Conservation (phyloP, 73 alveolate species). For the Paramecium biaurelia region DNA sequence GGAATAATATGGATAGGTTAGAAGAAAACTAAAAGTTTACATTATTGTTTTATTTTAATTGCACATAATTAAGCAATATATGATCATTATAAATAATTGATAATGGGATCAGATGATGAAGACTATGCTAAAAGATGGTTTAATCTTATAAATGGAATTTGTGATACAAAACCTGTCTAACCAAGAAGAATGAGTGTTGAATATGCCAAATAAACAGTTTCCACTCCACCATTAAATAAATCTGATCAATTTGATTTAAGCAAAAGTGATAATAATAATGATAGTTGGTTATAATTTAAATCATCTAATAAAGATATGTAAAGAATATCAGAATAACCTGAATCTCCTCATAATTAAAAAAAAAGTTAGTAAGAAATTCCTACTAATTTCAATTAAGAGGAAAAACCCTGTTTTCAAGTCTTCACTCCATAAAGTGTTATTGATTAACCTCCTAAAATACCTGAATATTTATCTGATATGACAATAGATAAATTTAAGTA, state of each 20-base stretch:
- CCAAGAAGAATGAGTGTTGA: slow-evolving; percentile 4
- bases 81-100: slow-evolving; percentile 35
- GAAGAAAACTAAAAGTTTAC: neutral
- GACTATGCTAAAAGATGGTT: slow-evolving; percentile 18
- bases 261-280: neutral
- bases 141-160: neutral
- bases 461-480: neutral
- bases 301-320: neutral
- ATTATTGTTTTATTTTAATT: neutral
- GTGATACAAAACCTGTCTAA: neutral
- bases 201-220: neutral
- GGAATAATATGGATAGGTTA: too few relatives aligned
- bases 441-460: neutral
- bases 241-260: neutral
- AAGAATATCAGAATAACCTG: neutral
- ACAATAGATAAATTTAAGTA: neutral
- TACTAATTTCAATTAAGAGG: neutral
- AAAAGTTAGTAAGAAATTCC: neutral
- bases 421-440: neutral
- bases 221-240: neutral
- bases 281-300: neutral
- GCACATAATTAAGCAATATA: neutral
- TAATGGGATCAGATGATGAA: slow-evolving; percentile 28
- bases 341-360: neutral
- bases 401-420: neutral